Percentiles rank a stretch among this genome's conserved stretches.
These are phyloP conservation scores for Capillidium rhysosporum DNA, from an alignment of 371 early-diverging fungal genomes.

Conservation along the genomic window DNA sequence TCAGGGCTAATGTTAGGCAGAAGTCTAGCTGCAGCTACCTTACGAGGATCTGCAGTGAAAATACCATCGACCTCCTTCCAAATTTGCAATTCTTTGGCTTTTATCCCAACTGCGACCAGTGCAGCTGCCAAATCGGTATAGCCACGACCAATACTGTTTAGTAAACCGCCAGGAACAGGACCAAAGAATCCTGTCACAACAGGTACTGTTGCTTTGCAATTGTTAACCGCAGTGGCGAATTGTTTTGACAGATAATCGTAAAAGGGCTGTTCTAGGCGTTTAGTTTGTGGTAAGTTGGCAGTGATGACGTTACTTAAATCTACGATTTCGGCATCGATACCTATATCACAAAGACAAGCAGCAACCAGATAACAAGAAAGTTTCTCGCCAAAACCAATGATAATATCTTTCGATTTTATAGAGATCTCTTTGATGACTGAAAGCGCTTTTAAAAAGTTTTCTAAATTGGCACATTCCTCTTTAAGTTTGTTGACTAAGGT, in stretches of 20 bases:
- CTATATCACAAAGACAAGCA: slow-evolving; percentile 51
- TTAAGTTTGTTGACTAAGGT: slow-evolving; percentile 33
- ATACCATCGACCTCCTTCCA: slow-evolving; percentile 99
- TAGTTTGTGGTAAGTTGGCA: slow-evolving; percentile 42
- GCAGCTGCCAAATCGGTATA: slow-evolving; percentile 96
- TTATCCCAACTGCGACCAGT: slow-evolving; percentile 72
- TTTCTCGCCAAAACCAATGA: slow-evolving; percentile 87
- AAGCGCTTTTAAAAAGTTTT: slow-evolving; percentile 78
- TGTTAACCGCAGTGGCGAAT: slow-evolving; percentile 36
- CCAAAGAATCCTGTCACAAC: slow-evolving; percentile 95
- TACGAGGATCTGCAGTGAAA: slow-evolving; percentile 97
- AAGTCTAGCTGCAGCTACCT: slow-evolving; percentile 74
- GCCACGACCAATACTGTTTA: slow-evolving; percentile 87
- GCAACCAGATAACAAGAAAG: slow-evolving; percentile 79
- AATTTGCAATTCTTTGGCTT: slow-evolving; percentile 80
- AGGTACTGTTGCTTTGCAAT: slow-evolving; percentile 45
- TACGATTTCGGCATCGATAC: slow-evolving; percentile 66
- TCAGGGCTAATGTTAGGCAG: slow-evolving; percentile 86
- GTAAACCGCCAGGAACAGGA: slow-evolving; percentile 78
- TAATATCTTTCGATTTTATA: slow-evolving; percentile 83
- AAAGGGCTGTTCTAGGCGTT: slow-evolving; percentile 67
- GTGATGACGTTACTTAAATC: slow-evolving; percentile 59
- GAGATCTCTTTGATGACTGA: slow-evolving; percentile 93
- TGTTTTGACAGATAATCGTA: slow-evolving; percentile 67
- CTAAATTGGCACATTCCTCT: slow-evolving; percentile 52